Evolutionary conservation across 2,329 filamentous ascomycete species (phyloP).

Genomic region (Claviceps arundinis): DNA sequence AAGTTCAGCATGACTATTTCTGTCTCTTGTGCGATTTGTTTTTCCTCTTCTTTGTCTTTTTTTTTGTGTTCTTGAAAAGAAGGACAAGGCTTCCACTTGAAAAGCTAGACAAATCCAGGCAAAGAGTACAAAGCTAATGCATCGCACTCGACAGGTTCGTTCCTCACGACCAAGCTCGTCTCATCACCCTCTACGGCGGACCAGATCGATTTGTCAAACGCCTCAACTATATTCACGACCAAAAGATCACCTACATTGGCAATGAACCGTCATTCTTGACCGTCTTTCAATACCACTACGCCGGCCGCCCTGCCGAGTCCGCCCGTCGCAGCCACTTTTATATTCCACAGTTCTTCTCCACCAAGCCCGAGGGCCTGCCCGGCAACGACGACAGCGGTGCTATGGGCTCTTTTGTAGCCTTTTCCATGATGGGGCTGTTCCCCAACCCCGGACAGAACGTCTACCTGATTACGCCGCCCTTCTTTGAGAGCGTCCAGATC

Average conservation of each 20-base stretch:
- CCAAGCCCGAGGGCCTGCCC: constrained; percentile 45
- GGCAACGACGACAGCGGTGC: constrained; percentile 61
- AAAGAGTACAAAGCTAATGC: background rate
- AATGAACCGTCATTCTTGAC: constrained; percentile 49
- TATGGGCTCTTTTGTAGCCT: constrained; percentile 53
- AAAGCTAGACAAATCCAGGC: background rate
- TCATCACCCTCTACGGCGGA: constrained; percentile 49
- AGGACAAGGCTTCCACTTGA: too few species aligned
- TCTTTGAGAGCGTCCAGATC: constrained; percentile 47
- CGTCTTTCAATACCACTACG: constrained; percentile 58
- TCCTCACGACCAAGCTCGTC: constrained; percentile 36
- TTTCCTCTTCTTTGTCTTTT: background rate
- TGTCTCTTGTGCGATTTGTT: background rate
- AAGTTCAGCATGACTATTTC: constrained; percentile 12
- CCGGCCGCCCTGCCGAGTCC: constrained; percentile 45
- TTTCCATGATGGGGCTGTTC: constrained; percentile 58
- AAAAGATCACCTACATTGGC: constrained; percentile 51
- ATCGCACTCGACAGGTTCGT: constrained; percentile 25
- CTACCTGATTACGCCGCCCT: constrained; percentile 58
- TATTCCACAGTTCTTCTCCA: constrained; percentile 50
- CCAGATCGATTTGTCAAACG: constrained; percentile 41
- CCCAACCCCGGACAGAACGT: constrained; percentile 56
- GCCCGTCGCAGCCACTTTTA: constrained; percentile 46
- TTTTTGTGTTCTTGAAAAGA: background rate
- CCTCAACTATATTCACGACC: constrained; percentile 51